Evolutionary conservation across 1,284 basidiomycete genomes (phyloP).

Genomic region (Naganishia sp.): DNA sequence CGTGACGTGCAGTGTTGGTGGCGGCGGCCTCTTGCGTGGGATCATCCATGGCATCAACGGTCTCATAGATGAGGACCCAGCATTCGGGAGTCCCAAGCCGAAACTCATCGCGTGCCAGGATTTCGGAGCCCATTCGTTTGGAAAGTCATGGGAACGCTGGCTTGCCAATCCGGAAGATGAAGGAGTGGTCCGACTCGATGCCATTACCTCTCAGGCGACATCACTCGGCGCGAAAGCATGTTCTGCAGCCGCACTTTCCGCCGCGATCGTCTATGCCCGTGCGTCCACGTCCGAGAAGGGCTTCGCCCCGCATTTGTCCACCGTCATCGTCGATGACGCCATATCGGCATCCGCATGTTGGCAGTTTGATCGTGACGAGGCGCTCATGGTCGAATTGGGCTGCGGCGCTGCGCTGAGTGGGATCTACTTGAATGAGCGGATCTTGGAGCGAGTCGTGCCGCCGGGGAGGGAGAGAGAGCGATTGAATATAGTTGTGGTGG

Average conservation of each 20-base stretch:
- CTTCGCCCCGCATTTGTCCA: conserved; percentile 21
- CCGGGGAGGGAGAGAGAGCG: not conserved
- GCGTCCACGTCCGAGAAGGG: conserved; percentile 7
- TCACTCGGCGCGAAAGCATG: conserved; percentile 39
- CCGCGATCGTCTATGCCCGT: conserved; percentile 34
- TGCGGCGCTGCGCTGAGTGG: conserved; percentile 40
- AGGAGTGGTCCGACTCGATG: conserved; percentile 9
- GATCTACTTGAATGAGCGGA: conserved; percentile 34
- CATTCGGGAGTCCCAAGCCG: conserved; percentile 30
- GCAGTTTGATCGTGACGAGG: conserved; percentile 34
- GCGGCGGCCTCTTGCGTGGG: conserved; percentile 40
- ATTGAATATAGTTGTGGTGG: conserved; percentile 40
- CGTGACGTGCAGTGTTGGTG: conserved; percentile 38
- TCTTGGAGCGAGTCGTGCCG: conserved; percentile 28
- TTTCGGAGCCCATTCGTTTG: conserved; percentile 37
- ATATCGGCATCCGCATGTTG: conserved; percentile 37
- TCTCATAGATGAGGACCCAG: not conserved
- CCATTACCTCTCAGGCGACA: conserved; percentile 42
- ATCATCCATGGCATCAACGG: conserved; percentile 32
- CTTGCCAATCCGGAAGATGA: not conserved
- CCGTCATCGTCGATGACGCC: conserved; percentile 40
- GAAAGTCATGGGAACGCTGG: conserved; percentile 23
- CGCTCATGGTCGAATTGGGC: conserved; percentile 41
- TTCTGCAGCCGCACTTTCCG: conserved; percentile 17
- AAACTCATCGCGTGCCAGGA: conserved; percentile 37